phyloP scores from a whole-genome alignment of 164 flowering plant species.

The Houttuynia cordata region DNA sequence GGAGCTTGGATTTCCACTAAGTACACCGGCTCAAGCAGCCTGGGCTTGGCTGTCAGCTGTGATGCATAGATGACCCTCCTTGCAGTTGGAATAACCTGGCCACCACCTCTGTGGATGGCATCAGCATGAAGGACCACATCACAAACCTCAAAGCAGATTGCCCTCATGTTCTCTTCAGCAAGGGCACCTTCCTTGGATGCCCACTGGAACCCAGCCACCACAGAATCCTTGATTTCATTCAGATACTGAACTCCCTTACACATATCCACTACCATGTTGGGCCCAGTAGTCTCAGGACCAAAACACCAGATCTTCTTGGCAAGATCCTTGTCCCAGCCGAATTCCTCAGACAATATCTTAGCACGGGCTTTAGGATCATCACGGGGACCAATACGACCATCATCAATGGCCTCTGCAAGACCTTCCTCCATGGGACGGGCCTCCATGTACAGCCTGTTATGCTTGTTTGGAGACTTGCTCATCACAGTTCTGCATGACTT shows the following conservation, averaged over 20 bases:
- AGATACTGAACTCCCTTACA: conserved; percentile 29
- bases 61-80: conserved; percentile 25
- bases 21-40: conserved; percentile 23
- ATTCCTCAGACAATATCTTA: conserved; percentile 22
- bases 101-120: conserved; percentile 29
- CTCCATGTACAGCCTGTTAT: conserved; percentile 27
- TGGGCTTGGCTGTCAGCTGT: conserved; percentile 23
- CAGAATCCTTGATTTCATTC: conserved; percentile 27
- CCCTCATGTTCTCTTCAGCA: conserved; percentile 30
- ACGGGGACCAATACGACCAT: conserved; percentile 23
- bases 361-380: conserved; percentile 23
- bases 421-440: conserved; percentile 27
- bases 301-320: conserved; percentile 29
- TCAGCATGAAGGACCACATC: conserved; percentile 30
- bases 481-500: conserved; percentile 23
- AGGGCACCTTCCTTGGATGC: conserved; percentile 29
- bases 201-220: conserved; percentile 24
- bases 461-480: conserved; percentile 29
- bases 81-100: conserved; percentile 21
- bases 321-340: conserved; percentile 26
- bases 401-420: conserved; percentile 27
- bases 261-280: conserved; percentile 27
- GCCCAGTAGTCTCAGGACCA: conserved; percentile 28
- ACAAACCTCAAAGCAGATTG: conserved; percentile 27
- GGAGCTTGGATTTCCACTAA: conserved; percentile 28